Evolutionary conservation across 345 rosid genomes (phyloP).

Genomic region (Corymbia maculata): DNA sequence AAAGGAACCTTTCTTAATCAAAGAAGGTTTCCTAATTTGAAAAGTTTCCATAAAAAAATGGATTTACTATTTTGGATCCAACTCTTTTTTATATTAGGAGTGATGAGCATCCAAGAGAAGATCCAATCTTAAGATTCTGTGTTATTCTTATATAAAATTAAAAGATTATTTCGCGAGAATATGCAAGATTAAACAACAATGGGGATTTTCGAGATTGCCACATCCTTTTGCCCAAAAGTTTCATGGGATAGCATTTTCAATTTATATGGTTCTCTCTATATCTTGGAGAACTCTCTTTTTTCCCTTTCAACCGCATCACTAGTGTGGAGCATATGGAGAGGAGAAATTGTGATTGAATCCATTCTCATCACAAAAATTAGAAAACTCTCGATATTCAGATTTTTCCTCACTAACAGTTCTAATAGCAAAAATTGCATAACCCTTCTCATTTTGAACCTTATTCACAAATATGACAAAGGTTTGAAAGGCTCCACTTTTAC

Average conservation of each 20-base stretch:
- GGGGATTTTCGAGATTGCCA: not conserved
- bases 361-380: not conserved
- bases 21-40: not conserved
- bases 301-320: not conserved
- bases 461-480: not conserved
- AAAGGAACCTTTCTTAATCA: not conserved
- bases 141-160: not conserved
- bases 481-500: not conserved
- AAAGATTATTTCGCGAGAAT: not conserved
- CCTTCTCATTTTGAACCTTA: not conserved
- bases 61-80: not conserved
- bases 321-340: not conserved
- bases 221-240: not conserved
- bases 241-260: not conserved
- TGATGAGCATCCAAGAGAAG: not conserved
- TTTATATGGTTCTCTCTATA: too few relatives aligned
- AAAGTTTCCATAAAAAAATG: not conserved
- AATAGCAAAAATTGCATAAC: too few relatives aligned
- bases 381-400: not conserved
- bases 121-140: fast-evolving
- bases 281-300: not conserved
- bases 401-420: not conserved
- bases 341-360: not conserved
- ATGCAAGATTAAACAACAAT: not conserved
- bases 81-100: not conserved